A percentile compares a stretch with the other conserved stretches of the same genome.
Conservation (phyloP, 129 eudicot genomes). For the Deinandra increscens region DNA sequence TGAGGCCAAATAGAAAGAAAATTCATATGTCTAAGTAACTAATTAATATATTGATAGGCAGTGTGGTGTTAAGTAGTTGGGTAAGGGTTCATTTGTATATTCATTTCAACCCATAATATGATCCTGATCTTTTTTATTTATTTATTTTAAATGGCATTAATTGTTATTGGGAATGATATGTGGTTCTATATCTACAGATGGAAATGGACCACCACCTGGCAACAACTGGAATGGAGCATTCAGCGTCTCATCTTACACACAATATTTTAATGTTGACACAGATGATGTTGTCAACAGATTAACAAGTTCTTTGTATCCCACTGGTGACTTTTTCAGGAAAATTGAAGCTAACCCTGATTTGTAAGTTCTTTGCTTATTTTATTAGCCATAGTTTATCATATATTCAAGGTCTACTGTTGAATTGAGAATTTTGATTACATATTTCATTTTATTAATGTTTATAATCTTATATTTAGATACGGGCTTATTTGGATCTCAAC, state of each 20-base stretch:
- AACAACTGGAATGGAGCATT: slow-evolving; percentile 86
- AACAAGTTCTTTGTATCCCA: slow-evolving; percentile 82
- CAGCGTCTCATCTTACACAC: slow-evolving; percentile 84
- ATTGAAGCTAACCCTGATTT: slow-evolving; percentile 97
- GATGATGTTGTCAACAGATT: slow-evolving; percentile 86
- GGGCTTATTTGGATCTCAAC: slow-evolving; percentile 98
- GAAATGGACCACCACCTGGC: slow-evolving; percentile 58
- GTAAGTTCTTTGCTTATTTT: slow-evolving; percentile 45
- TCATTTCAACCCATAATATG: neutral
- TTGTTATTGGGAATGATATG: neutral
- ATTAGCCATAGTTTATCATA: slow-evolving; percentile 3
- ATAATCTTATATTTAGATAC: slow-evolving; percentile 64
- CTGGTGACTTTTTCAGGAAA: slow-evolving; percentile 92
- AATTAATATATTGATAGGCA: neutral
- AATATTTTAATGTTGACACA: slow-evolving; percentile 92
- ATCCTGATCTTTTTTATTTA: neutral
- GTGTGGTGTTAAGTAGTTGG: neutral
- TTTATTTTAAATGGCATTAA: neutral
- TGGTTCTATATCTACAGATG: slow-evolving; percentile 52
- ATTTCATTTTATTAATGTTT: neutral
- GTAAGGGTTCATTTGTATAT: neutral
- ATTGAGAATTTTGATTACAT: neutral
- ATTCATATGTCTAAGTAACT: neutral
- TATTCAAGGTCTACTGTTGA: neutral
- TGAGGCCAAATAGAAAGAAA: slow-evolving; percentile 4